Percentiles rank a stretch among this genome's conserved stretches.
Evolutionary conservation across 345 rosid species (phyloP).

Genomic region (Crucihimalaya himalaica): DNA sequence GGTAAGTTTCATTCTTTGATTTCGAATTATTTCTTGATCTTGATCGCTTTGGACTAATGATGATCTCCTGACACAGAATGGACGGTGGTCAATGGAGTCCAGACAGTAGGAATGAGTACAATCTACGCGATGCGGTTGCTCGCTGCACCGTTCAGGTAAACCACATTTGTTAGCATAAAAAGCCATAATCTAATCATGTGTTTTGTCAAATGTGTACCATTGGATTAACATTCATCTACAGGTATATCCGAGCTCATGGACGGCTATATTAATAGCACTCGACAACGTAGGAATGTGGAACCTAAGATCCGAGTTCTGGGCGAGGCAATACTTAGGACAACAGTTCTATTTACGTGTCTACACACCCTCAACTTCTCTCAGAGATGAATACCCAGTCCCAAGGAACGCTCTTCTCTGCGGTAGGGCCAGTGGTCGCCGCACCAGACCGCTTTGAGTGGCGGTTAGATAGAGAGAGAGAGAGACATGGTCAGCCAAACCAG

Average conservation of each 20-base stretch:
- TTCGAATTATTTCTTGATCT: background rate
- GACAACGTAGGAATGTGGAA: conserved; percentile 99
- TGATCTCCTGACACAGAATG: conserved; percentile 58
- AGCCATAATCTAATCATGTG: background rate
- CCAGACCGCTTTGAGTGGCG: conserved; percentile 60
- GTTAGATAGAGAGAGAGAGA: conserved; percentile 29
- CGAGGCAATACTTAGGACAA: conserved; percentile 91
- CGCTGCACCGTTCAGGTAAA: conserved; percentile 80
- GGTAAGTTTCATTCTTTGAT: conserved; percentile 54
- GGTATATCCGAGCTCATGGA: conserved; percentile 94
- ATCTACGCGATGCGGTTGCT: conserved; percentile 78
- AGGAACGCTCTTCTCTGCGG: conserved; percentile 89
- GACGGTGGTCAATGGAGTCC: conserved; percentile 91
- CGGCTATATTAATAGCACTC: conserved; percentile 78
- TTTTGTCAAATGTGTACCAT: background rate
- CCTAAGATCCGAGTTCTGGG: conserved; percentile 91
- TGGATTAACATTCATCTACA: conserved; percentile 34
- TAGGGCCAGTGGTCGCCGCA: conserved; percentile 66
- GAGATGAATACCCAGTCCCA: conserved; percentile 91
- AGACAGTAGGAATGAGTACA: conserved; percentile 66
- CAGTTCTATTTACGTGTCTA: conserved; percentile 82
- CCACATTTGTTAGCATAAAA: background rate
- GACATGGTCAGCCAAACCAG: conserved; percentile 30
- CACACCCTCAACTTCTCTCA: conserved; percentile 70
- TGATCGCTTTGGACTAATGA: background rate